Evolutionary conservation across 106 monocot species (phyloP).

Genomic region (Acorus calamus): DNA sequence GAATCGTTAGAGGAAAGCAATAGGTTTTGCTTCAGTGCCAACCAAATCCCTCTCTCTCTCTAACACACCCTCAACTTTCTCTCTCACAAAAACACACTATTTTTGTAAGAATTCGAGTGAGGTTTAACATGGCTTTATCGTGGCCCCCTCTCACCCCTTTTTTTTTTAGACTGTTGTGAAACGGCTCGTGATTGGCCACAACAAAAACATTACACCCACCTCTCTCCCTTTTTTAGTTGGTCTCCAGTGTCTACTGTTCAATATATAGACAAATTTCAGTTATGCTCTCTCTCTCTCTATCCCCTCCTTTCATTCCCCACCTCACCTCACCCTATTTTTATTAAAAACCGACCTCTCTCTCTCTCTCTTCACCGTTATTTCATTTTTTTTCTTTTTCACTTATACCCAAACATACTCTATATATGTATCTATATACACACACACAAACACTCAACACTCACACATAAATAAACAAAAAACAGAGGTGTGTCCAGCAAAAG

Average conservation of each 20-base stretch:
- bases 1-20: slow-evolving; percentile 3
- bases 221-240: neutral
- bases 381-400: neutral
- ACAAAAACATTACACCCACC: neutral
- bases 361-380: neutral
- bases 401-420: neutral
- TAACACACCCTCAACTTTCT: neutral
- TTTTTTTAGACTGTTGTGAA: too few relatives aligned
- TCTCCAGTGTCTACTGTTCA: neutral
- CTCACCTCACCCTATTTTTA: neutral
- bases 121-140: too few relatives aligned
- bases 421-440: too few relatives aligned
- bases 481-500: too few relatives aligned
- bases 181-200: too few relatives aligned
- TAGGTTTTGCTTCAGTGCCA: slow-evolving; percentile 10
- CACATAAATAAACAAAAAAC: too few relatives aligned
- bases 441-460: too few relatives aligned
- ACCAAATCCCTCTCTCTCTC: slow-evolving; percentile 9
- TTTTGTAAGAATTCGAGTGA: too few relatives aligned
- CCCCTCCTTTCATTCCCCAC: slow-evolving; percentile 10
- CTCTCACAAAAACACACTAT: neutral
- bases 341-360: too few relatives aligned
- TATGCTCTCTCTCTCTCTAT: neutral
- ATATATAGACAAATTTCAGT: neutral
- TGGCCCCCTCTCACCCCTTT: too few relatives aligned